phyloP scores from a whole-genome alignment of 2,329 filamentous ascomycete species.

The Fusarium burgessii region DNA sequence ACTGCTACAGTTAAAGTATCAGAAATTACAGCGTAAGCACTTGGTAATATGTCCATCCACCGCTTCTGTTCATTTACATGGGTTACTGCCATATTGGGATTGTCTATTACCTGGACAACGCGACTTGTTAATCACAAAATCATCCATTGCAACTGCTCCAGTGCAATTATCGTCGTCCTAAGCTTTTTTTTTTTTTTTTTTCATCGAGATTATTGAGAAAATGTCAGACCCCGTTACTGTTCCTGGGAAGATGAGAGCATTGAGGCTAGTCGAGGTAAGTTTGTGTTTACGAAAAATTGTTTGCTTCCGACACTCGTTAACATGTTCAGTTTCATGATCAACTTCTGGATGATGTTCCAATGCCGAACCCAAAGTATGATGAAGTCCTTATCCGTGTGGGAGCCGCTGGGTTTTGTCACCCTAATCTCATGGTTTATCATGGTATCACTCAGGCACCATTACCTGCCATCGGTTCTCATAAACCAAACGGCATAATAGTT shows the following conservation, averaged over 20 bases:
- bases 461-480: slow-evolving; percentile 39
- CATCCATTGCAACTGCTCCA: not conserved
- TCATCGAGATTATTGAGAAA: not conserved
- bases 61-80: not conserved
- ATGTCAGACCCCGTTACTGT: not conserved
- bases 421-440: slow-evolving; percentile 36
- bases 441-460: slow-evolving; percentile 31
- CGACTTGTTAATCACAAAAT: not conserved
- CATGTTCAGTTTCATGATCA: slow-evolving; percentile 14
- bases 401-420: slow-evolving; percentile 35
- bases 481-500: slow-evolving; percentile 40
- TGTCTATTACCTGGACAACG: not conserved
- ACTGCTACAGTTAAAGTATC: not conserved
- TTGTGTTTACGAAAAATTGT: not conserved
- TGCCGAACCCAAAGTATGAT: slow-evolving; percentile 13
- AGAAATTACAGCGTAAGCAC: not conserved
- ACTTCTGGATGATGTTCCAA: slow-evolving; percentile 19
- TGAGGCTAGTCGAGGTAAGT: slow-evolving; percentile 35
- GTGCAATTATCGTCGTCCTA: too few species aligned
- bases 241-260: slow-evolving; percentile 32
- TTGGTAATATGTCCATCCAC: not conserved
- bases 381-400: slow-evolving; percentile 29
- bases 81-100: not conserved
- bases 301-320: not conserved
- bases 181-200: not conserved